phyloP scores from a whole-genome alignment of 129 eudicot species.

The Pittosporum tobira region DNA sequence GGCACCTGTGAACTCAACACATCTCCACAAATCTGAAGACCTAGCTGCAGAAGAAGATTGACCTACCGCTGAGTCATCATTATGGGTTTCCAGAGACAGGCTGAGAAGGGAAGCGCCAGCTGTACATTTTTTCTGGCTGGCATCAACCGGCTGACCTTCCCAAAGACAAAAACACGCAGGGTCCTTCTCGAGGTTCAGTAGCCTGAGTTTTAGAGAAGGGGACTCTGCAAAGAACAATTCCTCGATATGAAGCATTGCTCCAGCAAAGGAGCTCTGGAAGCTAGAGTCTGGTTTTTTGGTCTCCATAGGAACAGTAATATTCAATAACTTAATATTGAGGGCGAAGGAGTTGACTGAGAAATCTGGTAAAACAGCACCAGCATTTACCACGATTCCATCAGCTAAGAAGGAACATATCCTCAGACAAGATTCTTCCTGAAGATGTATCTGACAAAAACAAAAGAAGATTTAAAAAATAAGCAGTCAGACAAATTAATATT shows the following conservation, averaged over 20 bases:
- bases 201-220: conserved; percentile 52
- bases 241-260: conserved; percentile 81
- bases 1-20: conserved; percentile 71
- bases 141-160: conserved; percentile 84
- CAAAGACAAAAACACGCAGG: conserved; percentile 95
- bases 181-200: conserved; percentile 83
- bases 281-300: conserved; percentile 17
- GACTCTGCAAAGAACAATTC: conserved; percentile 56
- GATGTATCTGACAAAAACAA: conserved; percentile 60
- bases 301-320: conserved; percentile 63
- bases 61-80: conserved; percentile 22
- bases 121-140: conserved; percentile 82
- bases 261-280: conserved; percentile 44
- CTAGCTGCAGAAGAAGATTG: conserved; percentile 24
- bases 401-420: conserved; percentile 83
- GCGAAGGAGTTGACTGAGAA: conserved; percentile 56
- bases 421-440: conserved; percentile 95
- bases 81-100: conserved; percentile 53
- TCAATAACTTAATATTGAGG: conserved; percentile 56
- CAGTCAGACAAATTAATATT: conserved; percentile 5
- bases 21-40: conserved; percentile 51
- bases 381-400: conserved; percentile 69
- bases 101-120: conserved; percentile 57
- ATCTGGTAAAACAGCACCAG: conserved; percentile 60
- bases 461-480: conserved; percentile 12